Evolutionary conservation across 1,284 basidiomycete genomes (phyloP), one percentile per base, ranked within the genome.

Genomic region (Boletellus deceptivus): DNA sequence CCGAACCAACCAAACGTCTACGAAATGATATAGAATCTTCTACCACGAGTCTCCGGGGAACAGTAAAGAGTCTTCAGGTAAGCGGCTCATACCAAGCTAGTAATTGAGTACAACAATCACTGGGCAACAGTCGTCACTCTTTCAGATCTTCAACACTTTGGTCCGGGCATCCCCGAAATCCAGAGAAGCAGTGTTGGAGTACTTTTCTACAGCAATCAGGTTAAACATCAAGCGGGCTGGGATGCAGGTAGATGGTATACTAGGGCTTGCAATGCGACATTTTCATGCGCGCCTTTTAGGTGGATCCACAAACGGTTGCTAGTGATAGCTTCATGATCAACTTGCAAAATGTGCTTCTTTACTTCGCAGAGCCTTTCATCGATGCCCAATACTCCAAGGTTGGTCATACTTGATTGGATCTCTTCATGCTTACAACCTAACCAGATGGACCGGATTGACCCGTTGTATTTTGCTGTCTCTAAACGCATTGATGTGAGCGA

Each of bases 361-460:
- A 86, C 18, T 91, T 99, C 59, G 89, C 93, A n/a, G 92, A 94
- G 59, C 97, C 97, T 0, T 98, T 99, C 66, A 93, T 98, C 80
- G 96, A 99, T 68, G 84, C 90, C 0, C 83, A 80, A 49, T 96
- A 88, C 62, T 84, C 86, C 46, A 99, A 98, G 80, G 92, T 88
- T 60, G 43, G 71, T 48, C 14, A 18, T 20, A 22, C 25, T 17
- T 11, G 6, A 34, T 51, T 24, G 36, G 41, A 6, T 14, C 40
- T 24, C 27, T 13, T 43, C 20, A 20, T 48, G 24, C 16, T 43
- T 67, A 70, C 17, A 33, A 38, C 9, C 27, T 2, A 9, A 5
- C 25, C 53, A 95, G 91, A 86, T 97, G 61, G 91, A 98, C 67
- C 89, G 91, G 49, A 91, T 99, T 49, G 95, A 99, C 63, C 75